A percentile compares a stretch with the other conserved stretches of the same genome.
Conservation (phyloP, 2,329 filamentous ascomycete species). For the Graphilbum fragrans region DNA sequence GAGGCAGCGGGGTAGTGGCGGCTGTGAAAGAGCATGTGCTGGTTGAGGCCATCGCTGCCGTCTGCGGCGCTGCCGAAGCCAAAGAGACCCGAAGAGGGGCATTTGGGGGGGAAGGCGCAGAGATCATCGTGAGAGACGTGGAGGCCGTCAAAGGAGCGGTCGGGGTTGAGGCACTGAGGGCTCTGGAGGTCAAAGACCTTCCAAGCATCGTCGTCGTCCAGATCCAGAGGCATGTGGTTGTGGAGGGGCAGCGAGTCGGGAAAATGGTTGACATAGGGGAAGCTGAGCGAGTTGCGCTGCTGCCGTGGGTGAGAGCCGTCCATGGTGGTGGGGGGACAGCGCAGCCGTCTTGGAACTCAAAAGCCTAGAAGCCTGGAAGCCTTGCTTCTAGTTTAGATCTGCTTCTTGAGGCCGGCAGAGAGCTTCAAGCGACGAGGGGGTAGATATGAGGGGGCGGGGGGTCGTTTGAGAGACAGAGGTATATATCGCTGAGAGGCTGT, state of each 20-base stretch:
- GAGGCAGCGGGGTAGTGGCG: constrained; percentile 6
- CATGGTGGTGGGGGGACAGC: constrained; percentile 4
- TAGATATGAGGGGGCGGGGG: too few relatives aligned
- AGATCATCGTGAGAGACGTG: constrained; percentile 11
- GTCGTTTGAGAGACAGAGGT: too few relatives aligned
- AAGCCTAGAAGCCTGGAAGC: too few relatives aligned
- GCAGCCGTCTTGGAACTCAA: too few relatives aligned
- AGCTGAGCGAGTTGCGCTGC: constrained; percentile 6
- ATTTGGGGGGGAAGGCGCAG: constrained; percentile 9
- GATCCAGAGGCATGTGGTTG: not conserved
- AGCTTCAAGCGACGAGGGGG: too few relatives aligned
- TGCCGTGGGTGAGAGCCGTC: constrained; percentile 4
- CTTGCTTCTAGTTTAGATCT: too few relatives aligned
- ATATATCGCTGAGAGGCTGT: too few relatives aligned
- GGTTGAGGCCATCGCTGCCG: not conserved
- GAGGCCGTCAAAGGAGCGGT: constrained; percentile 5
- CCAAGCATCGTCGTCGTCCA: constrained; percentile 7
- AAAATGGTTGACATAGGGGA: constrained; percentile 4
- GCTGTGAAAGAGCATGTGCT: constrained; percentile 10
- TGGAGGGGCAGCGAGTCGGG: constrained; percentile 1
- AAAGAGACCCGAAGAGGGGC: constrained; percentile 3
- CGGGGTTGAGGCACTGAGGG: constrained; percentile 7
- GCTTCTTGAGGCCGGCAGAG: too few relatives aligned
- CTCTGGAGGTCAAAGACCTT: constrained; percentile 9
- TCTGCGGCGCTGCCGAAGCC: not conserved